Conservation (phyloP, 2,329 filamentous ascomycete genomes). For the Cladosporium austrohemisphaericum region DNA sequence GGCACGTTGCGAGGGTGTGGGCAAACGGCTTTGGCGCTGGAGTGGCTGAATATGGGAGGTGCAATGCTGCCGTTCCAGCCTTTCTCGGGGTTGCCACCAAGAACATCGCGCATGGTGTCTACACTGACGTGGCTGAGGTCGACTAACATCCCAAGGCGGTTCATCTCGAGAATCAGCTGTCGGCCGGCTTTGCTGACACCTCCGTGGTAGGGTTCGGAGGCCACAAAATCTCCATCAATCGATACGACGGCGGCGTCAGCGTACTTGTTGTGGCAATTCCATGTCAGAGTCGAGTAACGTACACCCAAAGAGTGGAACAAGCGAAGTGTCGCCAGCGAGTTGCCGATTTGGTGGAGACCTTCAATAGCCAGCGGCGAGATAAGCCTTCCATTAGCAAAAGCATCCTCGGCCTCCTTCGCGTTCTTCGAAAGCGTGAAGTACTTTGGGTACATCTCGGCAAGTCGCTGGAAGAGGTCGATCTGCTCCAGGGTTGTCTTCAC, state of each 20-base stretch:
- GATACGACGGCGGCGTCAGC: constrained; percentile 74
- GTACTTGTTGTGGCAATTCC: constrained; percentile 89
- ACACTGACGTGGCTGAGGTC: constrained; percentile 76
- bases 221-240: constrained; percentile 39
- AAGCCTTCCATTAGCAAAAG: constrained; percentile 49
- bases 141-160: constrained; percentile 89
- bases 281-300: constrained; percentile 82
- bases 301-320: constrained; percentile 74
- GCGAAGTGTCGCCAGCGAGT: constrained; percentile 71
- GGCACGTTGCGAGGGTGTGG: constrained; percentile 88
- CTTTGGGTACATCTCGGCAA: constrained; percentile 61
- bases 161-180: constrained; percentile 79
- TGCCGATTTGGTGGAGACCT: constrained; percentile 90
- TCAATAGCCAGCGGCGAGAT: constrained; percentile 80
- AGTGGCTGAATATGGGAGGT: constrained; percentile 86
- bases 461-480: constrained; percentile 67
- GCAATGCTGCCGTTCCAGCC: constrained; percentile 69
- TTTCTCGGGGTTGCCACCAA: constrained; percentile 51
- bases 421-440: constrained; percentile 64
- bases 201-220: constrained; percentile 57
- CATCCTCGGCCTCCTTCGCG: constrained; percentile 57
- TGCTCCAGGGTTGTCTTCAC: constrained; percentile 68
- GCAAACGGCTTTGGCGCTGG: constrained; percentile 73
- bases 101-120: constrained; percentile 81
- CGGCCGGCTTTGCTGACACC: constrained; percentile 71